Percentiles rank a stretch among this genome's conserved stretches.
These are phyloP conservation scores for Aspergillus hancockii DNA, from an alignment of 495 filamentous ascomycete species.

Conservation along the genomic window DNA sequence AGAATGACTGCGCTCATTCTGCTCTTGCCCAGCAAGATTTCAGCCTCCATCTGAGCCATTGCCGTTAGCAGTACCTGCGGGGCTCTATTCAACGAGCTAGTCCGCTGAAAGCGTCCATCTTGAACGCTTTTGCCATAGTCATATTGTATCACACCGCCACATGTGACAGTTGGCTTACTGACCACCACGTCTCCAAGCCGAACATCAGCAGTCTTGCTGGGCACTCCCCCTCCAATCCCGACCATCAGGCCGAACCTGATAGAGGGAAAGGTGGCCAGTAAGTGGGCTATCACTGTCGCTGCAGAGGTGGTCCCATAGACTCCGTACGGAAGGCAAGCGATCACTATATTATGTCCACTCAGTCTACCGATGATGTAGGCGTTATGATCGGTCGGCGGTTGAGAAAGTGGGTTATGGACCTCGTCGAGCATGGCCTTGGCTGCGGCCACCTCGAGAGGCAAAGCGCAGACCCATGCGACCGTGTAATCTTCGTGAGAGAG, in stretches of 20 bases:
- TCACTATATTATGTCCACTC: conserved; percentile 2
- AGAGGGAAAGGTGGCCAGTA: neutral
- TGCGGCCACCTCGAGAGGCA: conserved; percentile 4
- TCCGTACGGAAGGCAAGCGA: conserved; percentile 1
- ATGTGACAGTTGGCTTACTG: conserved; percentile 3
- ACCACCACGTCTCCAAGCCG: conserved; percentile 4
- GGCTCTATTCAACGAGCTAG: neutral
- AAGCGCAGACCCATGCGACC: conserved; percentile 9
- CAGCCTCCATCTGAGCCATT: neutral
- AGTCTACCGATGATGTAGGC: neutral
- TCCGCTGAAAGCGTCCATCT: neutral
- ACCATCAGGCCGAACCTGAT: neutral
- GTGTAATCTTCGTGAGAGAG: conserved; percentile 1
- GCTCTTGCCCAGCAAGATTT: neutral
- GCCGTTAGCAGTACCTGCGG: neutral
- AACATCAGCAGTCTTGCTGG: neutral
- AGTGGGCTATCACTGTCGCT: neutral
- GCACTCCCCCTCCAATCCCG: conserved; percentile 1
- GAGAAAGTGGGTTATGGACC: neutral
- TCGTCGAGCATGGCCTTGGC: conserved; percentile 9
- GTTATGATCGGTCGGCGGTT: conserved; percentile 3
- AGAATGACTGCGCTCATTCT: too few species aligned
- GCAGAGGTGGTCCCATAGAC: conserved; percentile 5
- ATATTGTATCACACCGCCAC: conserved; percentile 6
- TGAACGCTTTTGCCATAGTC: conserved; percentile 6